phyloP scores from a whole-genome alignment of 2,329 filamentous ascomycete genomes.

The Colletotrichum falcatum region DNA sequence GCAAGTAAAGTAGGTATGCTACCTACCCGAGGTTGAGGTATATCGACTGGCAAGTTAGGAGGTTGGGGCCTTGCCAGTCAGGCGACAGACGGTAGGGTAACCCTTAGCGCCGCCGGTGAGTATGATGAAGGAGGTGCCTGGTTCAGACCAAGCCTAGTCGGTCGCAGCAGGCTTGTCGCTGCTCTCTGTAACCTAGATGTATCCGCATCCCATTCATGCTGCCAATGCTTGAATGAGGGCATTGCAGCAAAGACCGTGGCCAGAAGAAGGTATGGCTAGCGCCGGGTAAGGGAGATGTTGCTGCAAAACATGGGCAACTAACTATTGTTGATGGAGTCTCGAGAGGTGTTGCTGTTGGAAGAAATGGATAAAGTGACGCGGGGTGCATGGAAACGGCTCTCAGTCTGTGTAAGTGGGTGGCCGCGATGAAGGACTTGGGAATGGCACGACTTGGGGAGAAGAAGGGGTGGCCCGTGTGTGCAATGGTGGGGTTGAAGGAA shows the following conservation, averaged over 20 bases:
- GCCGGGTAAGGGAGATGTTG: not conserved
- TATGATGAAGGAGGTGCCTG: slow-evolving; percentile 30
- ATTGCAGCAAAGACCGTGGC: slow-evolving; percentile 19
- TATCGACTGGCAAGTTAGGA: not conserved
- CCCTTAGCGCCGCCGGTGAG: slow-evolving; percentile 31
- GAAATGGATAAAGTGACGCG: slow-evolving; percentile 4
- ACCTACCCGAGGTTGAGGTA: not conserved
- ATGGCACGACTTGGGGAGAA: slow-evolving; percentile 1
- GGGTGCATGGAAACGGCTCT: not conserved
- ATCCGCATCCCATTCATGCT: slow-evolving; percentile 21
- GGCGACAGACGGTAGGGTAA: slow-evolving; percentile 22
- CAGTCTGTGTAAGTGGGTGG: slow-evolving; percentile 25
- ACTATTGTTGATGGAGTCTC: not conserved
- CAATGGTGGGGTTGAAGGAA: slow-evolving; percentile 14
- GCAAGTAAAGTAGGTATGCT: slow-evolving; percentile 1
- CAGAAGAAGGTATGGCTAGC: slow-evolving; percentile 31
- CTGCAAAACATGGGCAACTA: slow-evolving; percentile 8
- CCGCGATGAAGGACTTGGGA: not conserved
- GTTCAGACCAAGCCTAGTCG: slow-evolving; percentile 19
- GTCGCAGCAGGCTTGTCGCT: slow-evolving; percentile 21
- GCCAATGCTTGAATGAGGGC: slow-evolving; percentile 19
- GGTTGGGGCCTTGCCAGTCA: not conserved
- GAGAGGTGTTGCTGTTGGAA: not conserved
- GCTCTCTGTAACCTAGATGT: slow-evolving; percentile 17
- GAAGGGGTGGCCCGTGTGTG: slow-evolving; percentile 14